A percentile compares a stretch with the other conserved stretches of the same genome.
Conservation (phyloP, 371 early-diverging fungal species). For the Rhizopus delemar region DNA sequence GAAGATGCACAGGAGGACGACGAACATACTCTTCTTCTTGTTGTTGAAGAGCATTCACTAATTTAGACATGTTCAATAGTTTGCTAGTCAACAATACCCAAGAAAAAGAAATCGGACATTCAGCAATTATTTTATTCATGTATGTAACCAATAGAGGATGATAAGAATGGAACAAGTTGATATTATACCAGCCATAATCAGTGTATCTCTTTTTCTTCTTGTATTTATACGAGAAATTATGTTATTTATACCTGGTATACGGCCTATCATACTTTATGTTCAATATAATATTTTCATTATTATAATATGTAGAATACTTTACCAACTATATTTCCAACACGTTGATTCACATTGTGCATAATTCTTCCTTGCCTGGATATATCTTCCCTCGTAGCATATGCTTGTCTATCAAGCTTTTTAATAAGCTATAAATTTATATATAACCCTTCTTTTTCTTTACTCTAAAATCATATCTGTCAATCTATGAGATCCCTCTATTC, state of each 20-base stretch:
- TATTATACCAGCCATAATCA: constrained; percentile 66
- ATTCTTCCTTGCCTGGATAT: constrained; percentile 56
- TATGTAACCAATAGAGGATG: constrained; percentile 51
- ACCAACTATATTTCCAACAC: constrained; percentile 57
- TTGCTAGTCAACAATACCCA: too few relatives aligned
- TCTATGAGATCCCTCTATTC: constrained; percentile 61
- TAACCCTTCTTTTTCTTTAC: constrained; percentile 31
- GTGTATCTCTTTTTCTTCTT: constrained; percentile 62
- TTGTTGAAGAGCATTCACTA: constrained; percentile 39
- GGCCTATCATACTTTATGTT: constrained; percentile 22
- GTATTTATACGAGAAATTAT: constrained; percentile 64
- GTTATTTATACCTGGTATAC: constrained; percentile 65
- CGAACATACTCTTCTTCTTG: constrained; percentile 28
- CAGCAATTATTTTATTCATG: constrained; percentile 19
- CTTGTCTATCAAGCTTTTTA: constrained; percentile 49
- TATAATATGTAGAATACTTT: constrained; percentile 3
- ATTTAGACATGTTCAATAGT: constrained; percentile 35
- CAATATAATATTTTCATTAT: not conserved
- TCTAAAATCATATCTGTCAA: constrained; percentile 71
- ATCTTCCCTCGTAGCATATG: constrained; percentile 61
- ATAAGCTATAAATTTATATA: not conserved
- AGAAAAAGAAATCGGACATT: not conserved
- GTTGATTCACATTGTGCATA: constrained; percentile 49
- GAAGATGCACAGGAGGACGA: constrained; percentile 23
- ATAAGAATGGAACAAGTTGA: constrained; percentile 61